Conservation (phyloP, 2,329 filamentous ascomycete species). For the Colletotrichum sp. region DNA sequence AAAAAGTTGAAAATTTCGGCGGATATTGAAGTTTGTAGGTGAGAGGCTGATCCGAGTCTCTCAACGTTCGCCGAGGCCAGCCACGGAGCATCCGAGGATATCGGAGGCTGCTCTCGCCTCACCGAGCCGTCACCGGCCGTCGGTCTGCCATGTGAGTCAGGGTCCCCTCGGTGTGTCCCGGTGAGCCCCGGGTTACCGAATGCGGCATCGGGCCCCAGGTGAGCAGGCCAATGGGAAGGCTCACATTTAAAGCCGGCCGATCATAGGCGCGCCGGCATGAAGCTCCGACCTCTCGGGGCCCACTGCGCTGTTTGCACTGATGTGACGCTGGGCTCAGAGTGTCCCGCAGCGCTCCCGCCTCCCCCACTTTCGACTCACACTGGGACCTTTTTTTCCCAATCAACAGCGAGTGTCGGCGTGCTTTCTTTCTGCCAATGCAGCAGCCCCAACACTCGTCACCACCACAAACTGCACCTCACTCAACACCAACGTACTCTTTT, state of each 20-base stretch:
- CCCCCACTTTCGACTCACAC: background rate
- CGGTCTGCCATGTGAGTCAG: background rate
- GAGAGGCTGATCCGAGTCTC: background rate
- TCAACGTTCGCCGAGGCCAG: background rate
- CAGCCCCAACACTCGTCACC: background rate
- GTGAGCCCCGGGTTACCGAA: background rate
- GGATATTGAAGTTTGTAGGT: background rate
- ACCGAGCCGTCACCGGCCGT: background rate
- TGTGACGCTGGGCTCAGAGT: background rate
- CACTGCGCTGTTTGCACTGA: background rate
- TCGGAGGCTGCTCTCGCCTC: background rate
- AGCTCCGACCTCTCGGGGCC: background rate
- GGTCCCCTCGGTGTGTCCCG: background rate
- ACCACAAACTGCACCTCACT: background rate
- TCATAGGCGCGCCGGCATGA: background rate
- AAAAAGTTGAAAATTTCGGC: background rate
- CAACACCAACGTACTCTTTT: background rate
- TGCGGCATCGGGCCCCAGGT: background rate
- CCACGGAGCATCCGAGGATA: background rate
- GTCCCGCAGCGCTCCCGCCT: background rate
- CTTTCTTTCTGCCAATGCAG: background rate
- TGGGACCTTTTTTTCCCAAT: background rate
- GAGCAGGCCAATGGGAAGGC: background rate
- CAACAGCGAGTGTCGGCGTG: background rate
- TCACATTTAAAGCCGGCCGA: background rate